Evolutionary conservation across 2,329 filamentous ascomycete species (phyloP).

Genomic region (Trichoderma polysporum): DNA sequence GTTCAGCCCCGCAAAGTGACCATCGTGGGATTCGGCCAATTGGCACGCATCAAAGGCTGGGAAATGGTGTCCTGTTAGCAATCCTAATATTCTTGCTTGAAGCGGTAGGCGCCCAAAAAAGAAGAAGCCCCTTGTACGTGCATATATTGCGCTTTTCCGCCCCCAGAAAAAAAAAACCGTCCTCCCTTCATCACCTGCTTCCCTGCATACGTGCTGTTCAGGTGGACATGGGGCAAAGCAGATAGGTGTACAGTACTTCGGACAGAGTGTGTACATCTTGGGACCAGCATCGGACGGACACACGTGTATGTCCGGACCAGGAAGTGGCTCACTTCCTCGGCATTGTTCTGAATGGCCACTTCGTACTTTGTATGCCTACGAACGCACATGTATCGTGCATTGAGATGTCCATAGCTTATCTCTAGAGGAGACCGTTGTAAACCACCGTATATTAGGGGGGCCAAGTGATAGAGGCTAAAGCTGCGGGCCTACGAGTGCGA

Average conservation of each 20-base stretch:
- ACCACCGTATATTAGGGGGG: background rate
- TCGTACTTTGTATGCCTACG: background rate
- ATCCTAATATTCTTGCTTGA: background rate
- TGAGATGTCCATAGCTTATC: too few relatives aligned
- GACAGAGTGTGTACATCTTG: background rate
- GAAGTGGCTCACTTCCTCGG: background rate
- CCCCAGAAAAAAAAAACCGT: background rate
- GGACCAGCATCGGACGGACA: background rate
- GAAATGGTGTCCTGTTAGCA: background rate
- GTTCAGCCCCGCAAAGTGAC: background rate
- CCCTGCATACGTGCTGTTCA: slow-evolving; percentile 1
- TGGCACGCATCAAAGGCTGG: background rate
- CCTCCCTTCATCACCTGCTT: slow-evolving; percentile 12
- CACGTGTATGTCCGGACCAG: background rate
- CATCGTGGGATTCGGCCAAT: slow-evolving; percentile 3
- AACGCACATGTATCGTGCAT: background rate
- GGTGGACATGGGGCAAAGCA: slow-evolving; percentile 6
- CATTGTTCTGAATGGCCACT: background rate
- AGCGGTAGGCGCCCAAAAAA: slow-evolving; percentile 7
- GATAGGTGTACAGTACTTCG: background rate
- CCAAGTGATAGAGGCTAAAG: background rate
- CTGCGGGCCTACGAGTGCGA: background rate
- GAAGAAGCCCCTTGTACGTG: slow-evolving; percentile 3
- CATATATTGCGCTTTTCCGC: slow-evolving; percentile 8
- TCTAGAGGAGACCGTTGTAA: background rate